Evolutionary conservation across 345 rosid species (phyloP).

Genomic region (Salix brachista): DNA sequence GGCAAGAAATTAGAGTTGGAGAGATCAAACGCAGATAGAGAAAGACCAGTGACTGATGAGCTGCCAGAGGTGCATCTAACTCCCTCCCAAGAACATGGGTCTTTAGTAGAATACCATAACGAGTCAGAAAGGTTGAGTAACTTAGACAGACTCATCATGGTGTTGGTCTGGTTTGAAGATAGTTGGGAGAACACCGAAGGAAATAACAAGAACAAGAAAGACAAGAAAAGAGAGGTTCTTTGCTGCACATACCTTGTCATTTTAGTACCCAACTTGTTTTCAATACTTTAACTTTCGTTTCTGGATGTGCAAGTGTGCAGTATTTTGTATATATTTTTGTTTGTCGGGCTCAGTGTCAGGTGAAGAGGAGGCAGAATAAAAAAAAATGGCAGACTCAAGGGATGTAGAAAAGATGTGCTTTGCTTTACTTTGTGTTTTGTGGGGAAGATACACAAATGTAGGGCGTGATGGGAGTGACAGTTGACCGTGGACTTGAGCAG

Average conservation of each 20-base stretch:
- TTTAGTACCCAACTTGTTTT: neutral
- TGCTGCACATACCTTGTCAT: constrained; percentile 11
- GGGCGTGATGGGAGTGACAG: constrained; percentile 18
- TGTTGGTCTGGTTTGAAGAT: constrained; percentile 34
- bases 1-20: constrained; percentile 40
- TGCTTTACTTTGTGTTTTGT: neutral
- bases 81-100: constrained; percentile 58
- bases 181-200: constrained; percentile 30
- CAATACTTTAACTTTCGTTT: neutral
- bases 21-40: constrained; percentile 39
- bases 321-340: neutral
- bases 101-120: constrained; percentile 33
- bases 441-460: neutral
- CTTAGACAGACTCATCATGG: constrained; percentile 41
- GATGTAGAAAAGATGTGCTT: neutral
- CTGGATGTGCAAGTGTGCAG: neutral
- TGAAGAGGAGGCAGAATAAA: neutral
- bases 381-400: constrained; percentile 1
- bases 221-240: neutral
- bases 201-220: constrained; percentile 13
- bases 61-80: constrained; percentile 42
- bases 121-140: constrained; percentile 16
- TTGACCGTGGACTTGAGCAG: constrained; percentile 12
- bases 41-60: constrained; percentile 27
- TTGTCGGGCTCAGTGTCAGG: neutral